Base-by-base conservation (phyloP, 306 rosid species). In the Ormosia emarginata region DNA sequence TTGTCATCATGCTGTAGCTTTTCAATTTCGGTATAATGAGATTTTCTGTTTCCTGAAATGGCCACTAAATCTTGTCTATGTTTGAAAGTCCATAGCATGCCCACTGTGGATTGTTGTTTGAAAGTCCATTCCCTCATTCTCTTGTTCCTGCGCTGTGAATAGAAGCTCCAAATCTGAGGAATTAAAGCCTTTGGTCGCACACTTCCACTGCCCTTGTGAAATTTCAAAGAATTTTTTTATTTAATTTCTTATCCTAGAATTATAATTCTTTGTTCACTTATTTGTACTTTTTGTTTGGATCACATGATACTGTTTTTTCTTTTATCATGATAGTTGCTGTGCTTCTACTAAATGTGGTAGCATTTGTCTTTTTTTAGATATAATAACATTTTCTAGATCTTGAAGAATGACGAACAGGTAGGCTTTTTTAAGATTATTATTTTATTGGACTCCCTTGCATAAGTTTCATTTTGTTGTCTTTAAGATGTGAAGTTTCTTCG, bases 401-500 rank as follows among this genome's bases (percentile, higher is more conserved):
- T 64, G 61, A 77, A 63, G 33, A 69, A 75, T 44, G 75, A 78
- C 77, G 52, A 41, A 52, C 33, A 46, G 18, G 39, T 65, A 79
- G 30, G 34, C 71, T 37, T 24, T 14, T 44, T 67, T 63, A 64
- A 43, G 40, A 14, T 46, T 56, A 57, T 63, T 65, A 62, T 34
- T 71, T 46, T 43, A 74, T 50, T 71, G 53, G 65, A 18, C 41
- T 65, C 71, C 39, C 62, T 57, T 72, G 40, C 62, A n/a, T 50
- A 10, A 24, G 13, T 52, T 52, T 66, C 49, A 52, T 67, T 72
- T n/a, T 74, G 46, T 71, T 63, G 34, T 32, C 55, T 78, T 29
- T 59, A 2, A 62, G 43, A 30, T n/a, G 29, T 36, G 41, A 66
- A 44, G 49, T 34, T 57, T 50, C 30, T 41, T 84, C 85, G 15